phyloP scores from a whole-genome alignment of 306 rosid species.

The Quercus gilva region DNA sequence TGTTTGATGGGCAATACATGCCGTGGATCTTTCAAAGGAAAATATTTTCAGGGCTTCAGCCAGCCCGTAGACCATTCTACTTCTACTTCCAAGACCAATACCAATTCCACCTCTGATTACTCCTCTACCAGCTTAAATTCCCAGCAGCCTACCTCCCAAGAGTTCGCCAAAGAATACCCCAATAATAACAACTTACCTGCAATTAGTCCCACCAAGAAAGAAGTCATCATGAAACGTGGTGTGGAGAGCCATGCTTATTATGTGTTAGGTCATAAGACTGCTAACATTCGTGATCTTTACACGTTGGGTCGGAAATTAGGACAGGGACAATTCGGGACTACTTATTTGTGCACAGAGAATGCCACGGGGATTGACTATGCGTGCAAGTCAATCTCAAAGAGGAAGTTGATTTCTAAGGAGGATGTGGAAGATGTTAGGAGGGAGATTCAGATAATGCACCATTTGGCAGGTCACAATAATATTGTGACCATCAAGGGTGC shows the following conservation, averaged over 20 bases:
- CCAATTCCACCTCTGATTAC: constrained; percentile 45
- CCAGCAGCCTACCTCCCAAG: constrained; percentile 37
- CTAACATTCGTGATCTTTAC: constrained; percentile 83
- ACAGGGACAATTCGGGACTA: constrained; percentile 94
- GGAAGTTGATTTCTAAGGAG: constrained; percentile 87
- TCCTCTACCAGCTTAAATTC: constrained; percentile 46
- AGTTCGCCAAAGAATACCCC: constrained; percentile 31
- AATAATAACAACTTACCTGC: constrained; percentile 19
- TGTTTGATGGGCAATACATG: constrained; percentile 99
- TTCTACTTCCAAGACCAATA: constrained; percentile 47
- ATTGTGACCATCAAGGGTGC: constrained; percentile 94
- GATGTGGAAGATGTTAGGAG: constrained; percentile 88
- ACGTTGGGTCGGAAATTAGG: constrained; percentile 80
- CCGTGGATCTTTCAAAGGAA: constrained; percentile 91
- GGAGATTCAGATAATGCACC: constrained; percentile 98
- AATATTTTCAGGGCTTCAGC: constrained; percentile 56
- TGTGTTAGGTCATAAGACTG: constrained; percentile 88
- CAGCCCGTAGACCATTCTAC: constrained; percentile 56
- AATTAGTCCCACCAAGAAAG: constrained; percentile 36
- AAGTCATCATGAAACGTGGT: constrained; percentile 62
- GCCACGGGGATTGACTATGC: constrained; percentile 67
- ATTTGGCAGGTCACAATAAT: constrained; percentile 88
- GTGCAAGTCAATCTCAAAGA: constrained; percentile 88
- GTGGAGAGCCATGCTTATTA: constrained; percentile 66
- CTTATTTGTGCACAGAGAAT: constrained; percentile 66